These are phyloP conservation scores for Candida succiphila DNA, from an alignment of 805 yeast species.

Conservation along the genomic window DNA sequence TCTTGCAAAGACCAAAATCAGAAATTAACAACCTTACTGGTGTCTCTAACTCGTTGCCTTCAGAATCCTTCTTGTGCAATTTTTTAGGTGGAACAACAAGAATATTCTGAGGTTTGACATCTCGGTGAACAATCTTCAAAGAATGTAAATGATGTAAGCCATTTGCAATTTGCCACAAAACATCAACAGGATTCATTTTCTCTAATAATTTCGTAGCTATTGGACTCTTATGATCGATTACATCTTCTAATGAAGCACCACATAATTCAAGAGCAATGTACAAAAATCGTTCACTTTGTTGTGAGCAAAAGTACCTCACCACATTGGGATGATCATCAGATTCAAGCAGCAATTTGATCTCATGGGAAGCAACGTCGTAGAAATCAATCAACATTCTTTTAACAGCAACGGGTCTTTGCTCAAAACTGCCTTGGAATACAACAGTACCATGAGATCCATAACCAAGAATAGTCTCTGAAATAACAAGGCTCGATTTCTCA, in stretches of 20 bases:
- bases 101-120: constrained; percentile 89
- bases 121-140: constrained; percentile 88
- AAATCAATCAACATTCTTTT: constrained; percentile 90
- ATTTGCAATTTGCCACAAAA: constrained; percentile 65
- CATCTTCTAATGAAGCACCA: constrained; percentile 78
- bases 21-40: constrained; percentile 72
- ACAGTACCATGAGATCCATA: constrained; percentile 97
- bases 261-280: constrained; percentile 93
- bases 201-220: constrained; percentile 26
- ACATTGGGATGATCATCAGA: constrained; percentile 97
- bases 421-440: constrained; percentile 84
- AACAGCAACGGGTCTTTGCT: constrained; percentile 90
- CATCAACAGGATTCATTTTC: constrained; percentile 38
- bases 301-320: constrained; percentile 87
- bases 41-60: constrained; percentile 17
- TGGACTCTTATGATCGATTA: constrained; percentile 46
- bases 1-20: constrained; percentile 93
- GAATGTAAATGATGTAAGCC: constrained; percentile 86
- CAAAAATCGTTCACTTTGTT: constrained; percentile 75
- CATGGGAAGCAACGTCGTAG: constrained; percentile 90
- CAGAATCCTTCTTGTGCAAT: constrained; percentile 7
- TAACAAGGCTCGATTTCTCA: constrained; percentile 31
- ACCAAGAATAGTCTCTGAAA: constrained; percentile 75
- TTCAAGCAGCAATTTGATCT: constrained; percentile 77
- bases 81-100: constrained; percentile 66